phyloP scores from a whole-genome alignment of 2,329 filamentous ascomycete genomes.

The Thyridium curvatum region DNA sequence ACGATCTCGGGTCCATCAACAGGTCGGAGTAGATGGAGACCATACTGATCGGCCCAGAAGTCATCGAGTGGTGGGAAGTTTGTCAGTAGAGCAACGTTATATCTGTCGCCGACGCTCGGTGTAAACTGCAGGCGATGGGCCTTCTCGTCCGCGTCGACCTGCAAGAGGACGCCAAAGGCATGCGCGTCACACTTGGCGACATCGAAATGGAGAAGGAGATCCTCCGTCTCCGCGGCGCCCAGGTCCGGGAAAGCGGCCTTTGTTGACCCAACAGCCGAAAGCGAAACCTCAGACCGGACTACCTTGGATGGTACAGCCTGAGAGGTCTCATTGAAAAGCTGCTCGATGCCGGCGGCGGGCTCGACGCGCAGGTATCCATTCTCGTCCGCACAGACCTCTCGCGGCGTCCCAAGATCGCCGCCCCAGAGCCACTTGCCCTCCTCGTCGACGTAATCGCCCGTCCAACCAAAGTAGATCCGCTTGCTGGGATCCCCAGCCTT shows the following conservation, averaged over 20 bases:
- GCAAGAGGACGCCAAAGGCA: constrained; percentile 19
- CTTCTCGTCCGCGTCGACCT: constrained; percentile 17
- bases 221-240: constrained; percentile 8
- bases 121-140: constrained; percentile 17
- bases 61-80: constrained; percentile 26
- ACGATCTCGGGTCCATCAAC: constrained; percentile 27
- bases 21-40: constrained; percentile 19
- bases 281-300: constrained; percentile 1
- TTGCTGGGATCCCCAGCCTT: constrained; percentile 17
- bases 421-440: constrained; percentile 30
- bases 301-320: constrained; percentile 8
- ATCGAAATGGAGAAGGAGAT: constrained; percentile 15
- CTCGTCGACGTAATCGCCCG: constrained; percentile 21
- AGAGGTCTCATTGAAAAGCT: constrained; percentile 2
- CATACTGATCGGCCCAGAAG: constrained; percentile 30
- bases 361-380: constrained; percentile 18
- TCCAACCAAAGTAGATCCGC: constrained; percentile 26
- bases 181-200: constrained; percentile 12
- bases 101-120: constrained; percentile 12
- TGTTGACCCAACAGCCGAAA: constrained; percentile 16
- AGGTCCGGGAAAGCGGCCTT: constrained; percentile 16
- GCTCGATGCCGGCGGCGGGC: constrained; percentile 12
- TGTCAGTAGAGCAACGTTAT: constrained; percentile 18
- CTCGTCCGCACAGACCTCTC: constrained; percentile 20
- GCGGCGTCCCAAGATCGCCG: constrained; percentile 23